Base-by-base conservation (phyloP, 345 rosid species). In the Melaleuca quinquenervia region DNA sequence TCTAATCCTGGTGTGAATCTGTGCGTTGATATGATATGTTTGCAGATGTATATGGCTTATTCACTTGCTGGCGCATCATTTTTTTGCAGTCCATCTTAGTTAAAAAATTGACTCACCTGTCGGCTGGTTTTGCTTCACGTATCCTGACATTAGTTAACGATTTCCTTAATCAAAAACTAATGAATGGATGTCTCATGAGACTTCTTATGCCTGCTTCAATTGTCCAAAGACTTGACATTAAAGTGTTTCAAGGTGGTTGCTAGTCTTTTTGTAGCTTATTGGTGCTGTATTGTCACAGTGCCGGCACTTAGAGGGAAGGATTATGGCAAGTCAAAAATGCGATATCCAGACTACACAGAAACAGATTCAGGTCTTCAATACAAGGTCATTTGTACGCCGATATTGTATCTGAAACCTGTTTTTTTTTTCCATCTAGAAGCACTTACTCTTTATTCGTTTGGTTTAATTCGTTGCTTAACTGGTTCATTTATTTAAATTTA, bases 231-330 rank as follows among this genome's bases (percentile, higher is more conserved):
- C 84, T 82, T 7, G 20, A 49, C 48, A 74, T 26, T 27, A 12
- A 48, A 49, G 80, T n/a, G 21, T 82, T 84, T 50, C 20, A 85
- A 54, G 53, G 45, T 50, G 84, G 41, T 8, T 29, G 29, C 48
- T 41, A 82, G 32, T 82, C 45, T 50, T 82, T 14, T 82, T 82
- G 44, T 86, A 62, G 15, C 32, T 82, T 52, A 76, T 44, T 85
- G 75, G 36, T 55, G 85, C 50, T 45, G 2, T 29, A 70, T 70
- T 48, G 70, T 52, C 86, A 85, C 93, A 96, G 98, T 97, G 98
- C 99, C 99, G 50, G 99, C 98, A 82, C 87, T 97, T 64, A 91
- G 98, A 88, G 98, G 98, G 21, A 97, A 97, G 85, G 97, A 97
- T 91, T 97, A 97, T 84, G 99, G 99, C 82, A 97, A 97, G 92